These are phyloP conservation scores for Telopea speciosissima DNA, from an alignment of 177 flowering plant genomes.

Conservation along the genomic window DNA sequence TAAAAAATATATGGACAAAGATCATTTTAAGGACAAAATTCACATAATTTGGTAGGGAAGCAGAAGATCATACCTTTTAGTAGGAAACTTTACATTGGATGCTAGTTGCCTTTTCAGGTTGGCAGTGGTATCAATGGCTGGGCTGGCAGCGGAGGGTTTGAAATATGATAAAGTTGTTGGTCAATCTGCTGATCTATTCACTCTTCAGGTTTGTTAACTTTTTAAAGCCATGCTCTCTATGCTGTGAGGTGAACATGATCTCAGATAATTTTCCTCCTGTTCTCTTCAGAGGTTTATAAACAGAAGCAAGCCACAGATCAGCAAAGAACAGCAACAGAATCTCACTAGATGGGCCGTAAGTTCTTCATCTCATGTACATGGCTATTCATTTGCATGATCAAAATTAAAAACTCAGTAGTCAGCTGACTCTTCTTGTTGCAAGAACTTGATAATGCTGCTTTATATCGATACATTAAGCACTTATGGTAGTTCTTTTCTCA, in stretches of 20 bases:
- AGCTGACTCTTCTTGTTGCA: background rate
- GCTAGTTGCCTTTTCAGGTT: constrained; percentile 37
- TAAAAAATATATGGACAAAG: background rate
- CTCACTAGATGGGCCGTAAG: constrained; percentile 99
- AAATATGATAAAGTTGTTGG: constrained; percentile 89
- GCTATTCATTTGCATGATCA: background rate
- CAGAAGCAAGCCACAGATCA: constrained; percentile 75
- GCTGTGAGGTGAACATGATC: background rate
- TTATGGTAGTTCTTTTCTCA: background rate
- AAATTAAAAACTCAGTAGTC: background rate
- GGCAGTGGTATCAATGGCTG: constrained; percentile 95
- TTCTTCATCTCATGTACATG: constrained; percentile 10
- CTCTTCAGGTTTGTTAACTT: constrained; percentile 62
- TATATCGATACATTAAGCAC: background rate
- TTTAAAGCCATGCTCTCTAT: background rate
- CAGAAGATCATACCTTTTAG: background rate
- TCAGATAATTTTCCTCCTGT: background rate
- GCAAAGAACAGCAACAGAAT: constrained; percentile 91
- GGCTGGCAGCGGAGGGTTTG: constrained; percentile 95
- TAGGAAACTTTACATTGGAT: background rate
- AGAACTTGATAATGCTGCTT: background rate
- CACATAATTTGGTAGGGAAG: background rate
- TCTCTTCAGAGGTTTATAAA: constrained; percentile 72
- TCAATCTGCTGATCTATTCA: constrained; percentile 94
- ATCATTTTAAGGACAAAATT: background rate